Percentiles rank a stretch among this genome's conserved stretches.
Evolutionary conservation across 2,329 filamentous ascomycete species (phyloP).

Genomic region (Ophiocordyceps polyrhachis-furcata): DNA sequence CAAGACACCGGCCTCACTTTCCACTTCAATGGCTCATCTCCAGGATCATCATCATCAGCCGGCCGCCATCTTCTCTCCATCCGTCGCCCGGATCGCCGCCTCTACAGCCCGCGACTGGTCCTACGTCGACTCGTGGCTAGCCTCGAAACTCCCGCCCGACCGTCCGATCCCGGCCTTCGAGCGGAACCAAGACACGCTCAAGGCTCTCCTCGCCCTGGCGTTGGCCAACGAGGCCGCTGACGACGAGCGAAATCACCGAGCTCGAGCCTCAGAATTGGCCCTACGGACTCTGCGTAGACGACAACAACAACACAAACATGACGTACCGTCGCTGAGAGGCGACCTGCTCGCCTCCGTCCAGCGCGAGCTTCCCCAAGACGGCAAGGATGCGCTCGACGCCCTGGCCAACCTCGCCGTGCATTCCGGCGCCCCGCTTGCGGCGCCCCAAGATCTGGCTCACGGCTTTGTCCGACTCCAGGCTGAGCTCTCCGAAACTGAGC

Average conservation of each 20-base stretch:
- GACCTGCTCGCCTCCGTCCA: slow-evolving; percentile 35
- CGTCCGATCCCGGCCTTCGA: slow-evolving; percentile 56
- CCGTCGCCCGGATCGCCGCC: slow-evolving; percentile 53
- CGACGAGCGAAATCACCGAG: slow-evolving; percentile 42
- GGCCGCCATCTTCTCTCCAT: slow-evolving; percentile 47
- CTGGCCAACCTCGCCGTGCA: slow-evolving; percentile 33
- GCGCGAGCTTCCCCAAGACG: slow-evolving; percentile 34
- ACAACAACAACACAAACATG: no score
- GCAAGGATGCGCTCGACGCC: slow-evolving; percentile 34
- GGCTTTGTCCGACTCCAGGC: slow-evolving; percentile 37
- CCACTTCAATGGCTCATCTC: not conserved
- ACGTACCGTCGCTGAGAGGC: slow-evolving; percentile 6
- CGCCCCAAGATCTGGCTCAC: slow-evolving; percentile 28
- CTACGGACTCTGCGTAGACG: slow-evolving; percentile 27
- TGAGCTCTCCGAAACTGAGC: slow-evolving; percentile 33
- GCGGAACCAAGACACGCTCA: slow-evolving; percentile 68
- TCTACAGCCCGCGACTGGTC: slow-evolving; percentile 82
- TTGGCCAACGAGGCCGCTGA: slow-evolving; percentile 61
- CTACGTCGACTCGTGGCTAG: slow-evolving; percentile 70
- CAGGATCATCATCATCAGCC: slow-evolving; percentile 4
- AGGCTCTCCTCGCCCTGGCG: slow-evolving; percentile 54
- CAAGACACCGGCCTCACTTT: no score
- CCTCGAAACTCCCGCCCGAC: slow-evolving; percentile 44
- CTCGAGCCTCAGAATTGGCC: slow-evolving; percentile 38
- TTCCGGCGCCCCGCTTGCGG: slow-evolving; percentile 28